Percentiles rank a stretch among this genome's conserved stretches.
Conservation (phyloP, 2,329 filamentous ascomycete genomes). For the Metarhizium robertsii region DNA sequence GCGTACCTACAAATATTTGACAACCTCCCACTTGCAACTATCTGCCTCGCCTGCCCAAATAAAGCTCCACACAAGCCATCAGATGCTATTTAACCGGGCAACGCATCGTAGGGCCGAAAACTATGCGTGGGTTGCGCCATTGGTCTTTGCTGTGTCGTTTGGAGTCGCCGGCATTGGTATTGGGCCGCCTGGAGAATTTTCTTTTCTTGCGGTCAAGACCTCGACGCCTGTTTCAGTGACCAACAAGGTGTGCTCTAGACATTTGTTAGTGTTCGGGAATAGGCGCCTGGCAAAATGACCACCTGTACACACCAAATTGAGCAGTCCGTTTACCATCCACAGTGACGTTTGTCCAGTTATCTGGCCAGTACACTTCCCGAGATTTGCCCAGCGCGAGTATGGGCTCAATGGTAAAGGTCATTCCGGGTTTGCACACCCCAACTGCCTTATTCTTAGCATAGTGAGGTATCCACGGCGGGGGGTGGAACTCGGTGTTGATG, state of each 20-base stretch:
- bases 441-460: constrained; percentile 98
- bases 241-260: constrained; percentile 66
- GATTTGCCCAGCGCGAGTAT: constrained; percentile 94
- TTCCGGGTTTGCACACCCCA: constrained; percentile 85
- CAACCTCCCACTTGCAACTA: too few relatives aligned
- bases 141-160: too few relatives aligned
- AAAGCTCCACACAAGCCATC: too few relatives aligned
- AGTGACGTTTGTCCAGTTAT: constrained; percentile 96
- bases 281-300: background rate
- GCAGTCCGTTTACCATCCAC: constrained; percentile 82
- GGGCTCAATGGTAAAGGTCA: constrained; percentile 98
- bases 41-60: too few relatives aligned
- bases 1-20: too few relatives aligned
- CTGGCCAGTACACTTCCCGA: constrained; percentile 91
- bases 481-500: constrained; percentile 83
- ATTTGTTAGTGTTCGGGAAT: background rate
- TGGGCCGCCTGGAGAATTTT: constrained; percentile 67
- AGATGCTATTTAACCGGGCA: too few relatives aligned
- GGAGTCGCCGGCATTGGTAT: constrained; percentile 42
- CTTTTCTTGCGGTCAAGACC: constrained; percentile 63
- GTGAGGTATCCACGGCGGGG: constrained; percentile 76
- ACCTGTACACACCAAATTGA: constrained; percentile 64
- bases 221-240: constrained; percentile 79
- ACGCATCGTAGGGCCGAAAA: too few relatives aligned
- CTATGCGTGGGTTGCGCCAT: too few relatives aligned